Evolutionary conservation across 2,329 filamentous ascomycete genomes (phyloP).

Genomic region (Cordyceps militaris): DNA sequence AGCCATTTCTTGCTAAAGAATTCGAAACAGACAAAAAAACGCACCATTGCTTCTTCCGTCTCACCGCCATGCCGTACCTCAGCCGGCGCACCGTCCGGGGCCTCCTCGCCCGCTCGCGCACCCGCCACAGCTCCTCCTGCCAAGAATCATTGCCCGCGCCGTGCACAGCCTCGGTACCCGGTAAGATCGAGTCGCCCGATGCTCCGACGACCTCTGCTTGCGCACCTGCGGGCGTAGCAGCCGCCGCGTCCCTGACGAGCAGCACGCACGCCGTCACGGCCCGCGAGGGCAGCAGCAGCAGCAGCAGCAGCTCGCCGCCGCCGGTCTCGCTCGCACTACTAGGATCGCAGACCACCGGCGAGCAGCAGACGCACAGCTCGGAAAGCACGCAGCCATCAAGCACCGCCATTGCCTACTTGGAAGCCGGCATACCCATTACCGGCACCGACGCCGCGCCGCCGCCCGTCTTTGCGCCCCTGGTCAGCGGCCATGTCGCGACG

Average conservation of each 20-base stretch:
- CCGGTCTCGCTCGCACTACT: too few species aligned
- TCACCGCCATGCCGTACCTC: conserved; percentile 3
- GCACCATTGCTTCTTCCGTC: background rate
- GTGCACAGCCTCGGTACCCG: too few species aligned
- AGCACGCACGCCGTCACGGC: conserved; percentile 2
- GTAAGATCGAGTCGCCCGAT: background rate
- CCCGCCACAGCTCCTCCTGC: too few species aligned
- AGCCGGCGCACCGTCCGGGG: conserved; percentile 3
- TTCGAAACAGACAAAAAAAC: too few species aligned
- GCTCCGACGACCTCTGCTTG: background rate
- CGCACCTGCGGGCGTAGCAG: background rate
- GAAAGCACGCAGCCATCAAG: background rate
- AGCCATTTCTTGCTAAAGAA: background rate
- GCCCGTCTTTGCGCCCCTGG: background rate
- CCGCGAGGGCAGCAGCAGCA: background rate
- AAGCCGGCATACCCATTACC: background rate
- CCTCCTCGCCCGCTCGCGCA: background rate
- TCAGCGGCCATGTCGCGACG: background rate
- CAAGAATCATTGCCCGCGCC: background rate
- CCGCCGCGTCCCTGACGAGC: background rate
- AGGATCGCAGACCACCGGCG: too few species aligned
- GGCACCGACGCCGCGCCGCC: background rate
- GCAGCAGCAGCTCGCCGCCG: too few species aligned
- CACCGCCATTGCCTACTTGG: background rate
- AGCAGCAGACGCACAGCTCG: background rate